Conservation (phyloP, 1,139 yeast species). For the Pichia sp. region DNA sequence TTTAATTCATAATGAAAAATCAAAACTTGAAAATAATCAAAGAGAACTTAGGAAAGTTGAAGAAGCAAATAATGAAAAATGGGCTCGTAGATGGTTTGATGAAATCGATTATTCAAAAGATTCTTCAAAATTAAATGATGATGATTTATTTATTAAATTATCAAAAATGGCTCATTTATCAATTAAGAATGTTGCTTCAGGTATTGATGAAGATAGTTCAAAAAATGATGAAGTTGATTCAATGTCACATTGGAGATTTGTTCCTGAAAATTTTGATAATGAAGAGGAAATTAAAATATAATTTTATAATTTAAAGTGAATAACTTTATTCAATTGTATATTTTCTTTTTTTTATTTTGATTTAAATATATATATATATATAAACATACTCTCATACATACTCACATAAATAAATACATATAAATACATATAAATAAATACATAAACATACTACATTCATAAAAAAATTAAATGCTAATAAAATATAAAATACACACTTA, state of each 20-base stretch:
- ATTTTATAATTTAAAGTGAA: too few relatives aligned
- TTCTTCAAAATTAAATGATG: slow-evolving; percentile 8
- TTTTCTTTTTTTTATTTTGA: not conserved
- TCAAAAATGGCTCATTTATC: slow-evolving; percentile 53
- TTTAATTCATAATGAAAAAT: slow-evolving; percentile 65
- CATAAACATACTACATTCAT: too few relatives aligned
- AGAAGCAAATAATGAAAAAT: slow-evolving; percentile 48
- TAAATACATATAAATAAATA: too few relatives aligned
- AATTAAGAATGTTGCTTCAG: slow-evolving; percentile 60
- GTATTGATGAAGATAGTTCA: slow-evolving; percentile 33
- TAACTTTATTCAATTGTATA: too few relatives aligned
- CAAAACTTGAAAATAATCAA: slow-evolving; percentile 73
- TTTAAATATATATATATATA: too few relatives aligned
- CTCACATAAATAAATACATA: not conserved
- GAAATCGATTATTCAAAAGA: slow-evolving; percentile 36
- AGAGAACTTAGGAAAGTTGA: slow-evolving; percentile 75
- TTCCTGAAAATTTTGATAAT: slow-evolving; percentile 46
- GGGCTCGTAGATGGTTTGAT: slow-evolving; percentile 81
- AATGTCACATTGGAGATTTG: slow-evolving; percentile 64
- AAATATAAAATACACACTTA: too few relatives aligned
- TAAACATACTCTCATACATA: not conserved
- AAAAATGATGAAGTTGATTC: slow-evolving; percentile 24
- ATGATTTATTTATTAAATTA: slow-evolving; percentile 39
- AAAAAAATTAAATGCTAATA: too few relatives aligned
- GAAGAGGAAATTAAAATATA: slow-evolving; percentile 50